phyloP scores from a whole-genome alignment of 1,284 basidiomycete species.

The Austroboletus niveus region DNA sequence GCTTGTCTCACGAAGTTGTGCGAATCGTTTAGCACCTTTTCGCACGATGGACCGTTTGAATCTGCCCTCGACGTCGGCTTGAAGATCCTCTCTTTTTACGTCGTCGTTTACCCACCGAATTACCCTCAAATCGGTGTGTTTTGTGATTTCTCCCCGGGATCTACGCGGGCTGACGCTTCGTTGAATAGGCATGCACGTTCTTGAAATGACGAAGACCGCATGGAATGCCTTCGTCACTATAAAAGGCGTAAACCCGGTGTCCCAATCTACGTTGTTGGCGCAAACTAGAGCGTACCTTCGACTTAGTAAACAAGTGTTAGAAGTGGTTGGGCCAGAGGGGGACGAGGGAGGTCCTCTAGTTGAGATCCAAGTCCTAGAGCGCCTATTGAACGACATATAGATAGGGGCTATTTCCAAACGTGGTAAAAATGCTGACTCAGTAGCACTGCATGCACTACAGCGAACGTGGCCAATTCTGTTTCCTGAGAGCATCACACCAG shows the following conservation, averaged over 20 bases:
- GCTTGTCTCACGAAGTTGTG: conserved; percentile 58
- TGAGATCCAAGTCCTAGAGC: conserved; percentile 47
- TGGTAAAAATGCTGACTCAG: conserved; percentile 20
- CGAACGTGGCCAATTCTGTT: conserved; percentile 13
- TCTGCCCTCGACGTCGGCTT: conserved; percentile 54
- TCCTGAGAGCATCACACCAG: background rate
- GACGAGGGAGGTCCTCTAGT: conserved; percentile 57
- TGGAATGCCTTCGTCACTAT: conserved; percentile 57
- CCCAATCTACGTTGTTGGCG: conserved; percentile 11
- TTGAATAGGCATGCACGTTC: conserved; percentile 63
- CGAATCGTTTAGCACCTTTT: conserved; percentile 59
- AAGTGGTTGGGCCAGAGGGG: conserved; percentile 55
- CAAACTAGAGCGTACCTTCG: conserved; percentile 38
- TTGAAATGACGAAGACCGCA: conserved; percentile 69
- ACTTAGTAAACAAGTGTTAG: conserved; percentile 42
- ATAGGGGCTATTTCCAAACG: background rate
- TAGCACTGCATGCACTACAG: background rate
- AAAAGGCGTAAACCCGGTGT: conserved; percentile 4
- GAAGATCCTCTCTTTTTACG: conserved; percentile 61
- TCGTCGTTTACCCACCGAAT: conserved; percentile 63
- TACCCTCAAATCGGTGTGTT: conserved; percentile 75
- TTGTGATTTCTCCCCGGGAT: background rate
- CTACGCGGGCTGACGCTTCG: background rate
- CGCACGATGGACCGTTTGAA: conserved; percentile 59
- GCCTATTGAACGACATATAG: conserved; percentile 20